Evolutionary conservation across 2,329 filamentous ascomycete species (phyloP), one percentile per base, ranked within the genome.

Genomic region (Aspergillus persii): DNA sequence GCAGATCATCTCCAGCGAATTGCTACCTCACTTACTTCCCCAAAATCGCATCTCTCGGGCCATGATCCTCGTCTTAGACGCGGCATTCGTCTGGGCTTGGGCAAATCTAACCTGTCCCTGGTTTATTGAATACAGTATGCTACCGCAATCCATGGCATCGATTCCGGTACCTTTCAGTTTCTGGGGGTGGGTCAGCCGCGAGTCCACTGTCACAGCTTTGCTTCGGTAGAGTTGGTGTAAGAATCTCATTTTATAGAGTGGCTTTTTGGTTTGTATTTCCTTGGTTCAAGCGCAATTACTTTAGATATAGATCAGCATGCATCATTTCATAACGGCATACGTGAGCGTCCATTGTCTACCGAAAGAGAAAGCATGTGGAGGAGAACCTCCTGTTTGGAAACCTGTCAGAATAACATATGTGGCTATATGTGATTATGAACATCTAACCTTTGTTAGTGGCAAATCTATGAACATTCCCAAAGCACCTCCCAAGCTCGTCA

Each of bases 41-140:
- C 33, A 15, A 3, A 51, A 44, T 18, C 44, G 3, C 8, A 11
- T 58, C 23, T 31, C 58, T 1, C 54, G 48, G 8, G 48, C 29
- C 2, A 11, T 58, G 27, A 55, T 59, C 9, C 60, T 59, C 59
- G 44, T 52, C n/a, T 8, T 56, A 1, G 51, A 65, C 47, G 55
- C 50, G 23, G 36, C 53, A 9, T 59, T 61, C 49, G 29, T 63
- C 5, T 12, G 53, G 11, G 54, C 26, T 8, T 65, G 63, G 63
- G 61, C 56, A 36, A 57, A 58, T 27, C 54, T 47, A 15, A 65
- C 63, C n/a, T 61, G 61, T 29, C 63, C 63, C 18, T 65, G 59
- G 57, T 65, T 63, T n/a, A 54, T 63, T 9, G 50, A 50, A 18
- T 61, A 61, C 47, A 65, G 63, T 47, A 60, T 59, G 47, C 39